Evolutionary conservation across 495 filamentous ascomycete species (phyloP).

Genomic region (Oidiodendron maius): DNA sequence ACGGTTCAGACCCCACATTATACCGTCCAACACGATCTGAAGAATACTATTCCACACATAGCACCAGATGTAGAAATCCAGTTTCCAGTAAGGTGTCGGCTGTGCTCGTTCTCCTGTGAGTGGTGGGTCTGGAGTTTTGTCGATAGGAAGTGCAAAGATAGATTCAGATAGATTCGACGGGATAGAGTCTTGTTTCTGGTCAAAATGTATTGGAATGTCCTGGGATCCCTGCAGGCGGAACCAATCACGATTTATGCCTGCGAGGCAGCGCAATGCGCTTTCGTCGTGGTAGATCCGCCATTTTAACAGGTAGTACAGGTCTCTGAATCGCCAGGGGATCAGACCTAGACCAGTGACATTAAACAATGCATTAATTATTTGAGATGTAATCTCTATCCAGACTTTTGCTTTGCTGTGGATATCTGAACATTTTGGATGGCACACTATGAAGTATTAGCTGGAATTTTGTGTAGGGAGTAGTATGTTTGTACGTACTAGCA

Average conservation of each 20-base stretch:
- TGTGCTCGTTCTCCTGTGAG: conserved; percentile 59
- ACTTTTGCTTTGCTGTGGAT: conserved; percentile 63
- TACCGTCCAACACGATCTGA: conserved; percentile 59
- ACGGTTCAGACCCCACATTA: conserved; percentile 78
- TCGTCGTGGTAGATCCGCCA: conserved; percentile 50
- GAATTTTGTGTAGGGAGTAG: conserved; percentile 63
- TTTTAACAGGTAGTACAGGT: conserved; percentile 60
- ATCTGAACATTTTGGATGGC: conserved; percentile 35
- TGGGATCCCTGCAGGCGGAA: conserved; percentile 58
- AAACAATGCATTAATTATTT: conserved; percentile 80
- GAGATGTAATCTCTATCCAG: conserved; percentile 81
- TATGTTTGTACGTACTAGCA: too few species aligned
- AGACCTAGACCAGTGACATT: conserved; percentile 81
- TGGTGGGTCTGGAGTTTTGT: conserved; percentile 47
- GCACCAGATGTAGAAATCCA: conserved; percentile 72
- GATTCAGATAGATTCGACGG: conserved; percentile 23
- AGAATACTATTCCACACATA: conserved; percentile 72
- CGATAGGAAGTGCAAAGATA: conserved; percentile 49
- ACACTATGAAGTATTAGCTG: too few species aligned
- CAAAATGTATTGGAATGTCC: conserved; percentile 29
- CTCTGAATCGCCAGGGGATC: conserved; percentile 78
- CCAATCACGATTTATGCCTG: conserved; percentile 63
- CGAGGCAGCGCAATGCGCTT: conserved; percentile 50
- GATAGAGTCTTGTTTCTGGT: conserved; percentile 36
- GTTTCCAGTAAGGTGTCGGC: conserved; percentile 62